Base-by-base conservation (phyloP, 345 rosid genomes). In the Eucalyptus tenuipes region DNA sequence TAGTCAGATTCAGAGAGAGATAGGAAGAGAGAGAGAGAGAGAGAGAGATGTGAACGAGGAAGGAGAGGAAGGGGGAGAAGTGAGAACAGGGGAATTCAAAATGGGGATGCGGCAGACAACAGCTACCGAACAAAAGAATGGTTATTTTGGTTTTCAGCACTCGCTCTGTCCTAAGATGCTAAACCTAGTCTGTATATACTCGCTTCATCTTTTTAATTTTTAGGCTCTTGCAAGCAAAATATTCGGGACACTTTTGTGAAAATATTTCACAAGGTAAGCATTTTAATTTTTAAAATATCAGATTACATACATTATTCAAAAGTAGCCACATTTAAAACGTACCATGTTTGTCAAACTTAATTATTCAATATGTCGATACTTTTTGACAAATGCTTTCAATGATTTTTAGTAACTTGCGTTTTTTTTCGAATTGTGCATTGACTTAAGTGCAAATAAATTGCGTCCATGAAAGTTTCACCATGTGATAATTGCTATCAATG, bases 51-150 rank as follows among this genome's bases (percentile, higher is more conserved):
- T 20, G 88, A 42, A 68, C 37, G 86, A 48, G 7, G 88, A 53
- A 18, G 86, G 15, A 17, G 29, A 31, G 29, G 53, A 59, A 53
- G 47, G 27, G 50, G 45, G 18, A 49, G 88, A 84, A 87, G 50
- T 37, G 18, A 49, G 88, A 84, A 87, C 86, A 59, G 89, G 25
- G n/a, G 87, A 44, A 59, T 91, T 93, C 91, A 90, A 92, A 93
- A 90, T 87, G 88, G 92, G 93, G 92, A 92, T 93, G 95, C 96
- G 90, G 92, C 91, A 88, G 94, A 95, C 95, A 93, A 94, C 90
- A 87, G 93, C 95, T 93, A 94, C 49, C 61, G 88, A 92, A 92
- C 96, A 93, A 94, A 88, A 71, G 61, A 37, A 85, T 88, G 40
- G 52, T 86, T 88, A 88, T 47, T 87, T 91, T 87, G 88, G 86